phyloP scores from a whole-genome alignment of 768 basidiomycete species.

The Tremella mesenterica region DNA sequence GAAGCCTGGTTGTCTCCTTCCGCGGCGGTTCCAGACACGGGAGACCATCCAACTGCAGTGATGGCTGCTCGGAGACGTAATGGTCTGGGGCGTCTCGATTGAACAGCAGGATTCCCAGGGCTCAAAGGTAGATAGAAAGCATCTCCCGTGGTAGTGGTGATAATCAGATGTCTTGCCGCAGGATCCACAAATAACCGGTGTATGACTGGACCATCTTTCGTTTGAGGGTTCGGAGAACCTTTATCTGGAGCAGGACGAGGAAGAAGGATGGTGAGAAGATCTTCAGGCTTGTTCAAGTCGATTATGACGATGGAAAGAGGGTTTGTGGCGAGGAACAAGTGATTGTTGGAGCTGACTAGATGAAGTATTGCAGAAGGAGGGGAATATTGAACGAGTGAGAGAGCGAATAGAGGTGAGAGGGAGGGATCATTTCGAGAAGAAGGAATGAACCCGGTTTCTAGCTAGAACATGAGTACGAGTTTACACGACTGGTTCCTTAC shows the following conservation, averaged over 20 bases:
- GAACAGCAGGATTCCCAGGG: constrained; percentile 19
- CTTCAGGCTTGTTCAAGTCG: constrained; percentile 77
- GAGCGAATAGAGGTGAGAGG: constrained; percentile 32
- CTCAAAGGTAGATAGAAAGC: constrained; percentile 76
- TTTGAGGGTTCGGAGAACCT: constrained; percentile 49
- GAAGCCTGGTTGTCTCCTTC: constrained; percentile 3
- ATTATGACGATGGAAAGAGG: constrained; percentile 76
- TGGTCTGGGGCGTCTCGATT: constrained; percentile 64
- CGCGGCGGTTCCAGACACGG: constrained; percentile 52
- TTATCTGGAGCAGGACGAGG: constrained; percentile 54
- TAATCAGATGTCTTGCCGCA: constrained; percentile 77
- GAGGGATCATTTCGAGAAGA: constrained; percentile 20
- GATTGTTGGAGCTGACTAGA: constrained; percentile 75
- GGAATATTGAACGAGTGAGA: constrained; percentile 64
- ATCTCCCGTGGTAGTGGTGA: constrained; percentile 79
- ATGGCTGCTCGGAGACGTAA: constrained; percentile 77
- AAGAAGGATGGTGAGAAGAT: constrained; percentile 61
- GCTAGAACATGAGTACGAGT: no score
- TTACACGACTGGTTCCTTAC: constrained; percentile 1
- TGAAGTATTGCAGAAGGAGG: constrained; percentile 75
- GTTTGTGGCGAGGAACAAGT: constrained; percentile 71
- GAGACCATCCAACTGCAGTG: constrained; percentile 88
- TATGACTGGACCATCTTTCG: constrained; percentile 46
- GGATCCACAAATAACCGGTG: constrained; percentile 85
- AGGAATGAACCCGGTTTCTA: constrained; percentile 46